phyloP scores from a whole-genome alignment of 176 grass and related monocot genomes.

The Avena eriantha region DNA sequence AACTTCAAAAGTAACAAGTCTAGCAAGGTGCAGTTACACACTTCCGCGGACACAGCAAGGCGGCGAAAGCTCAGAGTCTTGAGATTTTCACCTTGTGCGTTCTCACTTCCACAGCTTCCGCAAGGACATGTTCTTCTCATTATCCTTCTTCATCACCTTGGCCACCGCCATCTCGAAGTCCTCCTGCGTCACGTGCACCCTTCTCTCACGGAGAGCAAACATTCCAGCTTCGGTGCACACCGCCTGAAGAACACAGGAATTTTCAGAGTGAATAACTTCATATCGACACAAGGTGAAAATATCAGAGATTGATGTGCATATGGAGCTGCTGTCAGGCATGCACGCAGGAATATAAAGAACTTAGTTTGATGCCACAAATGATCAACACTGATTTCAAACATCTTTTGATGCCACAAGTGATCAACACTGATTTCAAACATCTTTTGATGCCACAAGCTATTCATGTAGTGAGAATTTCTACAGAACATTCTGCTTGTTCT shows the following conservation, averaged over 20 bases:
- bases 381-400: background rate
- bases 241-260: slow-evolving; percentile 50
- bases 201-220: slow-evolving; percentile 91
- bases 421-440: background rate
- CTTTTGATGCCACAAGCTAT: background rate
- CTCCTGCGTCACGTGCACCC: slow-evolving; percentile 92
- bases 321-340: background rate
- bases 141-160: slow-evolving; percentile 98
- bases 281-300: background rate
- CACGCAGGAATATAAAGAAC: background rate
- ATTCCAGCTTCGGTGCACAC: slow-evolving; percentile 96
- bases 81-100: background rate
- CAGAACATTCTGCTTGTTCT: background rate
- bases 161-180: slow-evolving; percentile 95
- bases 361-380: background rate
- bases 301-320: background rate
- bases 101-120: slow-evolving; percentile 89
- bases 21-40: slow-evolving; percentile 38
- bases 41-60: slow-evolving; percentile 23
- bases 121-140: slow-evolving; percentile 95
- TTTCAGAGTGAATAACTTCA: background rate
- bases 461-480: background rate
- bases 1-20: slow-evolving; percentile 24
- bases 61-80: slow-evolving; percentile 21
- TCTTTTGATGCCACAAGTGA: background rate